Evolutionary conservation across 345 rosid species (phyloP), one percentile per base, ranked within the genome.

Genomic region (Odontarrhena argentea): DNA sequence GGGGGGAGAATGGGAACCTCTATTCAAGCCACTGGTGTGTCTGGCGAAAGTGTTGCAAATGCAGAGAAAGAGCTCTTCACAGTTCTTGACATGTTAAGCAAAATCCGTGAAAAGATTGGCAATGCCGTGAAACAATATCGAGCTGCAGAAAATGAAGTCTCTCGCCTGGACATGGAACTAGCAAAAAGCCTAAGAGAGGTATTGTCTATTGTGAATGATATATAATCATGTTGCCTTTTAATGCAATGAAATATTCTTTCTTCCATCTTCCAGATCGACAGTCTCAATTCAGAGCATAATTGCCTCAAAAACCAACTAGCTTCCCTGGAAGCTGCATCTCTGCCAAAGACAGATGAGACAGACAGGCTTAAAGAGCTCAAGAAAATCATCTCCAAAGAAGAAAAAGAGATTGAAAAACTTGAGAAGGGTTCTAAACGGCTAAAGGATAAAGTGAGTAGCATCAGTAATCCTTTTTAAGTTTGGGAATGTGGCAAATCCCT

Each of bases 1-100:
- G 97, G 97, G 51, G 97, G 99, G 49, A 93, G 84, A 84, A 93
- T 93, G 89, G 99, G 99, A 14, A 87, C 99, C 56, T 86, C 89
- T 71, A 79, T 93, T 82, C 91, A 92, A 68, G 82, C 86, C 36
- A 50, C 85, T 18, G 90, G 84, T 63, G 92, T 91, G 55, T 86
- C 97, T 55, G 78, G 74, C 4, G 98, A 91, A 80, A 81, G 75
- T 60, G 82, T 91, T 65, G 60, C 71, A 55, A 73, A 63, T 74
- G 94, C 92, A 35, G 98, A 88, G 79, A 77, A 78, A 63, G 96
- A 88, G 78, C 96, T 91, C 62, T 76, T 80, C 49, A 50, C 55
- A 36, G 67, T 91, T 74, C 79, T 78, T 59, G 84, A 83, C 57
- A 76, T 77, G 72, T 67, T 87, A 71, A 84, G 66, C 73, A 75